Conservation (phyloP, 75 land plant genomes). For the Gnetum montanum region DNA sequence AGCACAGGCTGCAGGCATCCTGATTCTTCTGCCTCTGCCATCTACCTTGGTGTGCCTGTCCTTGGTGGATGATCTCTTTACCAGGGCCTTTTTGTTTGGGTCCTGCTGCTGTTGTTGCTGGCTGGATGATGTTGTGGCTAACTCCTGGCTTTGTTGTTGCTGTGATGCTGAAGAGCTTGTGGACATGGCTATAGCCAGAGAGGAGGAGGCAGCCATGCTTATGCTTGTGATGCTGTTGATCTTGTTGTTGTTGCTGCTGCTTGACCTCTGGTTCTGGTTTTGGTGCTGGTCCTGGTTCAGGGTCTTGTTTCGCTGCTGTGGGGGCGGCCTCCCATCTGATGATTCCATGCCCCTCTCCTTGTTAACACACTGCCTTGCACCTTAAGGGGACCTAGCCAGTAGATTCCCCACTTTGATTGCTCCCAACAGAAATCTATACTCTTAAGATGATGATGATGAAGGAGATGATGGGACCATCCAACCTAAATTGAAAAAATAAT, state of each 20-base stretch:
- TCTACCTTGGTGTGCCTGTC: constrained; percentile 79
- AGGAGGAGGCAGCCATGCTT: neutral
- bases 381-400: no score
- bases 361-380: no score
- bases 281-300: no score
- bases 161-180: neutral
- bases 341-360: no score
- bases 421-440: no score
- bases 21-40: constrained; percentile 57
- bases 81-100: constrained; percentile 30
- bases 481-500: no score
- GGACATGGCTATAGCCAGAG: constrained; percentile 4
- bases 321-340: constrained; percentile 6
- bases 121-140: neutral
- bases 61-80: constrained; percentile 57
- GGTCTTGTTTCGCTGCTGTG: no score
- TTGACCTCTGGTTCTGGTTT: constrained; percentile 2
- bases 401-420: no score
- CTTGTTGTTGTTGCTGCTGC: neutral
- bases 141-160: no score
- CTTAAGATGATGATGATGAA: no score
- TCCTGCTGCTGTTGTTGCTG: constrained; percentile 3
- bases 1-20: constrained; percentile 74
- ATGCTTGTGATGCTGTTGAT: neutral
- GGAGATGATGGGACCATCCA: no score